Base-by-base conservation (phyloP, 2,329 filamentous ascomycete species). In the Fusarium nisikadoi region DNA sequence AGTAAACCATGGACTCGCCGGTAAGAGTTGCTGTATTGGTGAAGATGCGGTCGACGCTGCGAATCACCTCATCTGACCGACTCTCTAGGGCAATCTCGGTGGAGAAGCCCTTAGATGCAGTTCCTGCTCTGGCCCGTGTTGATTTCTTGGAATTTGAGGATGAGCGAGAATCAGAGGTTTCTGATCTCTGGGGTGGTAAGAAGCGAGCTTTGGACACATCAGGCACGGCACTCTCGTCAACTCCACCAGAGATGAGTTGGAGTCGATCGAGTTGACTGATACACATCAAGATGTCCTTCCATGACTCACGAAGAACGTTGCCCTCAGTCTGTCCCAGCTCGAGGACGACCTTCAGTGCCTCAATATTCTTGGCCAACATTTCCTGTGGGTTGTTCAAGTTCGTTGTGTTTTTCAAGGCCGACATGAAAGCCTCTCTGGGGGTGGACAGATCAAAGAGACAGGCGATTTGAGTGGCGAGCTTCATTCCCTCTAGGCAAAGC, bases 311-410 rank as follows among this genome's bases (percentile, higher is more conserved):
- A 20, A 99, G 85, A 42, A 94, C 86, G 78, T 99, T 97, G 65
- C 97, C 96, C 82, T 99, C 96, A 0, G 93, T 94, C 77, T 97
- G 92, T 10, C 94, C 96, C 45, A 99, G 91, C 71, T 99, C 97
- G 12, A 99, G 88, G 46, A 99, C 86, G 2, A 94, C 93, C 80
- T 97, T 97, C 59, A 99, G 85, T 1, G 97, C 96, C 82, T 99
- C 96, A 42, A 99, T 90, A 74, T 99, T 97, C 87, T 98, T 98
- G 9, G 94, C 92, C 79, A 94, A 91, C 88, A 99, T 97, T 80
- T 98, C 95, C 62, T 94, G 93, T 5, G 97, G 88, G 78, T 98
- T 99, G 81, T 97, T 97, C 23, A 99, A 87, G 78, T 98, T 98
- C 14, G 97, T 98, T 59, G 95, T 95, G 75, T 97, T 96, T 65